Evolutionary conservation across 768 basidiomycete genomes (phyloP), one percentile per base, ranked within the genome.

Genomic region (Sporobolomyces pararoseus): DNA sequence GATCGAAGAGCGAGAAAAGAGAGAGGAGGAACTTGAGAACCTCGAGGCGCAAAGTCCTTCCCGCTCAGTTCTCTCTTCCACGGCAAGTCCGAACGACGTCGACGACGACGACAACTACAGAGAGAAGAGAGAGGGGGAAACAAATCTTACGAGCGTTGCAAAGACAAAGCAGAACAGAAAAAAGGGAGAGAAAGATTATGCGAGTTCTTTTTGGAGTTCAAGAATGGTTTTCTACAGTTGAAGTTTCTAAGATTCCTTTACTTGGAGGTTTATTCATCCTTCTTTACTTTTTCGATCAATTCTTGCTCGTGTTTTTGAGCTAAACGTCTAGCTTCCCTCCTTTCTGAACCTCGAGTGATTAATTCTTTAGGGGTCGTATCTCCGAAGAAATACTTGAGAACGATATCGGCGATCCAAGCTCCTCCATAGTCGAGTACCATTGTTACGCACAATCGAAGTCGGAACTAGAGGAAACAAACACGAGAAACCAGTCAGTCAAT

Each of bases 361-460:
- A 75, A 13, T n/a, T 31, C 49, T 60, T 71, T 70, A 16, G 74
- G 70, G 29, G 63, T 25, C 63, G 63, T 82, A 75, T 90, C 86
- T 16, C 93, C 92, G 79, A 98, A 95, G 34, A 94, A 78, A 55
- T 83, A 81, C 79, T 97, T 98, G 83, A 92, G 93, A 10, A 82
- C 78, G 58, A 83, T 83, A 78, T 99, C 94, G 55, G 96, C 84
- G 54, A 87, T 75, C 85, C 85, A 97, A 77, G 94, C 97, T 0
- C 90, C 91, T 9, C 79, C 85, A 73, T 96, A 96, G 80, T 99
- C 96, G 57, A 87, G 78, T 34, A 89, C 76, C 96, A 99, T 99
- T 51, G 86, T 83, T 14, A 81, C 71, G 0, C 91, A 92, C 71
- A 99, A 79, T 66, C 83, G 84, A 76, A 88, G 61, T 78, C 88